phyloP scores from a whole-genome alignment of 306 rosid genomes.

The Abrus precatorius region DNA sequence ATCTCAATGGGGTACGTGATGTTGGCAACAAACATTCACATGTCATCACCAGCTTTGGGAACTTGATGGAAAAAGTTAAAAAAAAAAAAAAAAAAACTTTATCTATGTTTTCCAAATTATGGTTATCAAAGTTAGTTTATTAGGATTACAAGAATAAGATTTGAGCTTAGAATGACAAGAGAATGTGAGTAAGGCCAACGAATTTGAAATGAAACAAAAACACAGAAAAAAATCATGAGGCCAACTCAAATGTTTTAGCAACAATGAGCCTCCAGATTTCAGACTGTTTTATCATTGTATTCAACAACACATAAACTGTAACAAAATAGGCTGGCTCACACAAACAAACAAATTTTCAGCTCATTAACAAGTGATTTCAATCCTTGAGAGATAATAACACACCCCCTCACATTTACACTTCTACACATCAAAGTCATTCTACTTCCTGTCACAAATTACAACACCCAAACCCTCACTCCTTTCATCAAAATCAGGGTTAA shows the following conservation, averaged over 20 bases:
- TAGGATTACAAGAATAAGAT: background rate
- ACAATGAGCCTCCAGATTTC: background rate
- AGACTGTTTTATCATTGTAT: background rate
- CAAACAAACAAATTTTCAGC: slow-evolving; percentile 12
- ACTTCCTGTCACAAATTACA: slow-evolving; percentile 34
- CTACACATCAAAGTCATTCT: slow-evolving; percentile 27
- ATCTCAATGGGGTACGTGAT: background rate
- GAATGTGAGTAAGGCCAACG: slow-evolving; percentile 6
- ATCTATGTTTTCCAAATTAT: background rate
- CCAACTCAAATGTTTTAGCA: slow-evolving; percentile 19
- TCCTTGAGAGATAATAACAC: slow-evolving; percentile 16
- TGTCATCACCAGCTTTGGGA: background rate
- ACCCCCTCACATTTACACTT: slow-evolving; percentile 9
- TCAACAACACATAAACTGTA: background rate
- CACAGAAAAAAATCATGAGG: background rate
- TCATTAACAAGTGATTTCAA: slow-evolving; percentile 20
- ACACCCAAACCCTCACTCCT: background rate
- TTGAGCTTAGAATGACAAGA: background rate
- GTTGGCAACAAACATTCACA: background rate
- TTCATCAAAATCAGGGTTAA: slow-evolving; percentile 29
- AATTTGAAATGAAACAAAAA: slow-evolving; percentile 30
- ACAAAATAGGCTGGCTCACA: slow-evolving; percentile 16
- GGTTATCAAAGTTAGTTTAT: slow-evolving; percentile 22
- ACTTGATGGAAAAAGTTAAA: background rate
- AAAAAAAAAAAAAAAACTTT: background rate